Conservation (phyloP, 1,284 basidiomycete species). For the Omphalotus olearius region DNA sequence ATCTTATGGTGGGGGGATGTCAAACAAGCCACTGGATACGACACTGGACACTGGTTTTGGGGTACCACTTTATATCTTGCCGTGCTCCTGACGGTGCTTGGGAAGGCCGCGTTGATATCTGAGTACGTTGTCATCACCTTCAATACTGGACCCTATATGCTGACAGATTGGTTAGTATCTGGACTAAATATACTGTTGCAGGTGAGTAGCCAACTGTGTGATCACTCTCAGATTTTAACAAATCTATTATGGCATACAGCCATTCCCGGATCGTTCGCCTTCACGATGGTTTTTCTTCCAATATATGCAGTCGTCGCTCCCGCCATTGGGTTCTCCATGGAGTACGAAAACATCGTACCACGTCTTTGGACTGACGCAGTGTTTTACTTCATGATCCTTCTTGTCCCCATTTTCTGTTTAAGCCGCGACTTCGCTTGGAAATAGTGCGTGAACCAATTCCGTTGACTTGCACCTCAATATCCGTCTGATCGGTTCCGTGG, state of each 20-base stretch:
- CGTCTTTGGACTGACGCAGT: conserved; percentile 83
- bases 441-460: conserved; percentile 56
- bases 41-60: conserved; percentile 97
- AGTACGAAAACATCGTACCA: conserved; percentile 85
- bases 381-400: conserved; percentile 87
- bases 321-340: conserved; percentile 84
- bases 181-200: conserved; percentile 98
- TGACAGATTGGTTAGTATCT: conserved; percentile 57
- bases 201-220: conserved; percentile 37
- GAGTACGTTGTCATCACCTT: conserved; percentile 60
- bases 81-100: conserved; percentile 91
- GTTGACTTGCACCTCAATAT: not conserved
- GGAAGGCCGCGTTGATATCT: conserved; percentile 95
- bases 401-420: conserved; percentile 88
- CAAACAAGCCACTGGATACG: conserved; percentile 75
- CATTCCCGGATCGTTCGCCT: conserved; percentile 93
- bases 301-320: conserved; percentile 90
- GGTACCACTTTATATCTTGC: conserved; percentile 93
- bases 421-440: conserved; percentile 95
- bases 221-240: not conserved
- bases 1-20: conserved; percentile 91
- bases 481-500: conserved; percentile 1
- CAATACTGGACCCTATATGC: conserved; percentile 5
- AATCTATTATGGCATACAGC: conserved; percentile 39
- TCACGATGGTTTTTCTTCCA: conserved; percentile 93